Conservation (phyloP, 164 flowering plant species). For the Berberis thunbergii region DNA sequence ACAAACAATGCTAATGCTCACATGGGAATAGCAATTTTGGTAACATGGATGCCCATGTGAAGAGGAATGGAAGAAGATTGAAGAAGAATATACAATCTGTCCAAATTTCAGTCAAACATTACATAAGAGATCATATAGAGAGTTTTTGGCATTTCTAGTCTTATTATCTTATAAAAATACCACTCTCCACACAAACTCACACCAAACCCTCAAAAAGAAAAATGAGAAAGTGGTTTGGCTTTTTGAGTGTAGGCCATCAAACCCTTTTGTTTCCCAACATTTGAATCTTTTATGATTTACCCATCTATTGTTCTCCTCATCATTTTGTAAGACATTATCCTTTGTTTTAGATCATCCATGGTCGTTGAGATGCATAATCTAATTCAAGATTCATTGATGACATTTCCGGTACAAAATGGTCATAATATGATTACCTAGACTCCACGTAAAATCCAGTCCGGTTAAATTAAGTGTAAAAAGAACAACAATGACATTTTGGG, state of each 20-base stretch:
- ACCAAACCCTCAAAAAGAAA: neutral
- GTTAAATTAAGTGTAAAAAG: too few relatives aligned
- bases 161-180: slow-evolving; percentile 1
- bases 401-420: too few relatives aligned
- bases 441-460: too few relatives aligned
- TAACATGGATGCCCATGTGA: slow-evolving; percentile 22
- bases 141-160: neutral
- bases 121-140: too few relatives aligned
- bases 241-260: neutral
- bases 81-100: neutral
- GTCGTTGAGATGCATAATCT: neutral
- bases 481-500: too few relatives aligned
- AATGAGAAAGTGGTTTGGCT: neutral
- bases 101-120: neutral
- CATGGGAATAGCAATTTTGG: slow-evolving; percentile 5
- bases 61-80: slow-evolving; percentile 6
- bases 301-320: too few relatives aligned
- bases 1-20: slow-evolving; percentile 10
- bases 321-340: neutral
- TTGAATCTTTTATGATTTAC: too few relatives aligned
- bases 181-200: slow-evolving; percentile 5
- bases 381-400: too few relatives aligned
- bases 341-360: neutral
- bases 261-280: neutral
- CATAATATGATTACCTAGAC: too few relatives aligned